Conservation (phyloP, 305 asterid genomes). For the Rubia tinctorum region DNA sequence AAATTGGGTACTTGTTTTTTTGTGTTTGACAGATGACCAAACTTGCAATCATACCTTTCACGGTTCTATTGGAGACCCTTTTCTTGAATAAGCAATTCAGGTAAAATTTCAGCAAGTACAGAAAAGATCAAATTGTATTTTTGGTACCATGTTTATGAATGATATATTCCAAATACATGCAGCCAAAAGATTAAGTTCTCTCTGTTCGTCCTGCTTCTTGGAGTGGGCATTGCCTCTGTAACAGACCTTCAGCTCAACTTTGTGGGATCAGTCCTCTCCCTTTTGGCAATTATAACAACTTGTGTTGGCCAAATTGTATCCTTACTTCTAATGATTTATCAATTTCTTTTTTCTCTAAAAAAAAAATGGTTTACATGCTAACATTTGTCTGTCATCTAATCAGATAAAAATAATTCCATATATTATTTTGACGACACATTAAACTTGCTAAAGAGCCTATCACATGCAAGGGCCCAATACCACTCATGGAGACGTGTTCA, state of each 20-base stretch:
- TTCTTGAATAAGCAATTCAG: conserved; percentile 85
- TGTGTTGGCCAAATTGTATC: conserved; percentile 87
- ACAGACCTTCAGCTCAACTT: conserved; percentile 92
- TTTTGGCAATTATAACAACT: conserved; percentile 80
- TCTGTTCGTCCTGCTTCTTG: conserved; percentile 52
- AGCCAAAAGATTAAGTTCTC: conserved; percentile 69
- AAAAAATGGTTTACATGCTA: background rate
- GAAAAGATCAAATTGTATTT: background rate
- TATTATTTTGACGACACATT: background rate
- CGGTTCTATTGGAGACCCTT: conserved; percentile 71
- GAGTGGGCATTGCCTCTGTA: conserved; percentile 84
- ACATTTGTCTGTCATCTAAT: too few relatives aligned
- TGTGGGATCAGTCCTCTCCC: conserved; percentile 72
- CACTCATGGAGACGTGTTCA: too few relatives aligned
- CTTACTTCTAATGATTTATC: conserved; percentile 1
- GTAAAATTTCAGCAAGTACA: conserved; percentile 18
- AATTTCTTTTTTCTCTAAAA: background rate
- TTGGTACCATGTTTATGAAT: background rate
- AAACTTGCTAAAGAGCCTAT: background rate
- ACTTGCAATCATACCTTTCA: conserved; percentile 92
- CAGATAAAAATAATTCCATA: background rate
- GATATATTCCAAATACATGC: conserved; percentile 20
- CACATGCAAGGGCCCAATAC: too few relatives aligned
- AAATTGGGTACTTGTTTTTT: background rate
- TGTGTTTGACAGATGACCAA: conserved; percentile 74